phyloP scores from a whole-genome alignment of 352 stramenopile genomes.

The Globisporangium rhizosaccharum region DNA sequence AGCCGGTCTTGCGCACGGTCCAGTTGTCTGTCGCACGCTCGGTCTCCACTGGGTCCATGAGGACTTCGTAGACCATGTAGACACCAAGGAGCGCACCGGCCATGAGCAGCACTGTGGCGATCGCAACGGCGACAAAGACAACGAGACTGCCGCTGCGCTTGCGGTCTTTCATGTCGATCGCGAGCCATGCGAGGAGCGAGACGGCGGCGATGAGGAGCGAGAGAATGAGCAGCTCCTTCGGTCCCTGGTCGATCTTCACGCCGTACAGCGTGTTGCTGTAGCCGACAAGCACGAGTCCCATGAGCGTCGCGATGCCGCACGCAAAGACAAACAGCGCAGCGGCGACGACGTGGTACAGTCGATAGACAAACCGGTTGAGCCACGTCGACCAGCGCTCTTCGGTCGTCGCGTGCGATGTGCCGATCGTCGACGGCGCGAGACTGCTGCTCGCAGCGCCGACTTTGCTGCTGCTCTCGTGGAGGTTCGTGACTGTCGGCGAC shows the following conservation, averaged over 20 bases:
- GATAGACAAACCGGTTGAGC: slow-evolving; percentile 40
- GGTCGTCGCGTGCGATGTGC: slow-evolving; percentile 45
- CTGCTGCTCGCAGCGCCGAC: slow-evolving; percentile 1
- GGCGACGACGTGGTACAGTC: slow-evolving; percentile 25
- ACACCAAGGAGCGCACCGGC: slow-evolving; percentile 29
- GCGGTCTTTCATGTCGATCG: slow-evolving; percentile 39
- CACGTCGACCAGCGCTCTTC: slow-evolving; percentile 78
- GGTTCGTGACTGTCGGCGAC: background rate
- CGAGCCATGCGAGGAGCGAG: slow-evolving; percentile 45
- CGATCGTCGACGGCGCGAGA: slow-evolving; percentile 32
- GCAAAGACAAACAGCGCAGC: slow-evolving; percentile 38
- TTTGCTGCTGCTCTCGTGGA: background rate
- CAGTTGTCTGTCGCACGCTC: slow-evolving; percentile 47
- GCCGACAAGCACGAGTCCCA: slow-evolving; percentile 47
- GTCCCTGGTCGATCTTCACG: slow-evolving; percentile 41
- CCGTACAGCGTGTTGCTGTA: slow-evolving; percentile 46
- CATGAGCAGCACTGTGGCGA: slow-evolving; percentile 39
- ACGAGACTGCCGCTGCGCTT: slow-evolving; percentile 25
- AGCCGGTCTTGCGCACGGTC: slow-evolving; percentile 65
- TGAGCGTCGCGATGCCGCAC: slow-evolving; percentile 42
- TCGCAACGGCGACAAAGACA: slow-evolving; percentile 32
- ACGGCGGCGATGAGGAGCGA: slow-evolving; percentile 24
- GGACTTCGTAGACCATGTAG: slow-evolving; percentile 60
- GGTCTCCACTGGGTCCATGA: slow-evolving; percentile 26
- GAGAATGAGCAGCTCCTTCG: slow-evolving; percentile 31